Evolutionary conservation across 371 early-diverging fungal genomes (phyloP).

Genomic region (Saksenaea oblongispora): DNA sequence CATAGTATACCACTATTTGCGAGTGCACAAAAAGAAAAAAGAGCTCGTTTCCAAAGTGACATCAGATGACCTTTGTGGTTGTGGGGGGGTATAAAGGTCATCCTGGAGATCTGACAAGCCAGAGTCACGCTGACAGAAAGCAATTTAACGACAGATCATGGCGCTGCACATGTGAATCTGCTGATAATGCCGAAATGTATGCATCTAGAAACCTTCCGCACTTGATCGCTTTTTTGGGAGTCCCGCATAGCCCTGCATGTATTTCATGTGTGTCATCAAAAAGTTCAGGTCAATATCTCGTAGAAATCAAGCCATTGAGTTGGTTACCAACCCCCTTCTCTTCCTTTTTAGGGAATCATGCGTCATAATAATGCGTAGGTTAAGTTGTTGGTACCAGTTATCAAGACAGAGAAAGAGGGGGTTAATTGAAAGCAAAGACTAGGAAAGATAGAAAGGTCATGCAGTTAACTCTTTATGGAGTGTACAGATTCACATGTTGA

Average conservation of each 20-base stretch:
- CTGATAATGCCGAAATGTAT: background rate
- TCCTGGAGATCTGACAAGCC: constrained; percentile 1
- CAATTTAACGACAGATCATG: background rate
- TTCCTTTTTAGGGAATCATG: background rate
- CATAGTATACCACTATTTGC: too few relatives aligned
- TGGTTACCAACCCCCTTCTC: too few relatives aligned
- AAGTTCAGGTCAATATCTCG: background rate
- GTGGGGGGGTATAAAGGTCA: background rate
- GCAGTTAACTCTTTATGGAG: background rate
- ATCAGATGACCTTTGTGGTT: background rate
- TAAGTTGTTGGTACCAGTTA: background rate
- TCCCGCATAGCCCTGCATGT: constrained; percentile 4
- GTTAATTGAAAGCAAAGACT: background rate
- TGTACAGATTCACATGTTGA: constrained; percentile 3
- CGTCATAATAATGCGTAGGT: background rate
- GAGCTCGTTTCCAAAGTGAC: background rate
- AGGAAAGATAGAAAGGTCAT: background rate
- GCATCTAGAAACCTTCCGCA: background rate
- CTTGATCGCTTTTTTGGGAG: background rate
- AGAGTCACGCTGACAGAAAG: background rate
- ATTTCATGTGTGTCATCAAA: background rate
- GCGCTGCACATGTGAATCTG: background rate
- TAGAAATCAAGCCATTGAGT: too few relatives aligned
- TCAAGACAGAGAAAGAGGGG: background rate
- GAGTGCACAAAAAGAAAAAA: too few relatives aligned